Conservation (phyloP, 495 filamentous ascomycete genomes). For the Copromyces sp. region DNA sequence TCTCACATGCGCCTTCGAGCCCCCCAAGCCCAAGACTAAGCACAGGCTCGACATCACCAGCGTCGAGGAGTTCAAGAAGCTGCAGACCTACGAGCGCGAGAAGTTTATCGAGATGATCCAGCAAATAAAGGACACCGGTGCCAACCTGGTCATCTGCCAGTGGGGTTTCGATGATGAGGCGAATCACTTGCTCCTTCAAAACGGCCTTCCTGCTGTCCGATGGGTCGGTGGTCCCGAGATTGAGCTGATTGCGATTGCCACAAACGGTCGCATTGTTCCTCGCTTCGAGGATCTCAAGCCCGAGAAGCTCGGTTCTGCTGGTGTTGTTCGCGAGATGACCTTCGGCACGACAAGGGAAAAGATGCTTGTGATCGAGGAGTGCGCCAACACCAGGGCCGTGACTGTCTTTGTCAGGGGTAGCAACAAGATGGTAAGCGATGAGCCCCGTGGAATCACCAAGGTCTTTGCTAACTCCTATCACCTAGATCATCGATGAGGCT, state of each 20-base stretch:
- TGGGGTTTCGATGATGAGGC: conserved; percentile 99
- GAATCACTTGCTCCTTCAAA: conserved; percentile 92
- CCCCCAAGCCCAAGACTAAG: conserved; percentile 99
- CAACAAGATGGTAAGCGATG: conserved; percentile 85
- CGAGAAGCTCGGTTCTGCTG: conserved; percentile 84
- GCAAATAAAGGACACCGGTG: conserved; percentile 93
- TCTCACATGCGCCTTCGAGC: conserved; percentile 95
- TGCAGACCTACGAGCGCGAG: conserved; percentile 87
- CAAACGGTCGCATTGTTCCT: conserved; percentile 93
- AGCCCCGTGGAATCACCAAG: not conserved
- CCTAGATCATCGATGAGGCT: conserved; percentile 93
- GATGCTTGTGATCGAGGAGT: conserved; percentile 99
- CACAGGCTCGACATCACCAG: conserved; percentile 97
- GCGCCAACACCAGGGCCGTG: conserved; percentile 92
- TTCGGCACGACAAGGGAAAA: conserved; percentile 98
- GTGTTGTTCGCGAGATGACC: conserved; percentile 83
- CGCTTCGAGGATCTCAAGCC: conserved; percentile 88
- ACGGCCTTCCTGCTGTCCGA: conserved; percentile 87
- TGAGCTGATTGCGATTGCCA: conserved; percentile 96
- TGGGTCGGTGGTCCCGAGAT: conserved; percentile 99
- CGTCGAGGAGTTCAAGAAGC: conserved; percentile 93
- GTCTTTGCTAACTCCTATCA: conserved; percentile 11
- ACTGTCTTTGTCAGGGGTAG: conserved; percentile 93
- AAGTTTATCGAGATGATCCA: conserved; percentile 99
- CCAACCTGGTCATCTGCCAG: conserved; percentile 96